These are phyloP conservation scores for Trichoderma reesei DNA, from an alignment of 495 filamentous ascomycete genomes.

Conservation along the genomic window DNA sequence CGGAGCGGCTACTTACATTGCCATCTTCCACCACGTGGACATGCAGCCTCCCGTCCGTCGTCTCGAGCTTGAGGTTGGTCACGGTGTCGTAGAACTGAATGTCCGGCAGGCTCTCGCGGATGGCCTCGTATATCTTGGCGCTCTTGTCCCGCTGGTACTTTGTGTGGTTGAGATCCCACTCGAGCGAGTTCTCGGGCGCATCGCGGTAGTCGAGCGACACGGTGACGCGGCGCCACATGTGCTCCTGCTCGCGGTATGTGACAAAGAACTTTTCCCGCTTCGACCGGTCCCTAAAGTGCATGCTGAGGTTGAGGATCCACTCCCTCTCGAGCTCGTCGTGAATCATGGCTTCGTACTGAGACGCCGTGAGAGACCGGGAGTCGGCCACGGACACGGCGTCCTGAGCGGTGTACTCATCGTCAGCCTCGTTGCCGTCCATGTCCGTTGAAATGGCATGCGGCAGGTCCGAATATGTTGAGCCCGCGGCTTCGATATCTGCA, in stretches of 20 bases:
- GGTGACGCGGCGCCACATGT: conserved; percentile 78
- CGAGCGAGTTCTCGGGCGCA: conserved; percentile 70
- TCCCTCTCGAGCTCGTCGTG: conserved; percentile 73
- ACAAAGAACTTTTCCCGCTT: conserved; percentile 98
- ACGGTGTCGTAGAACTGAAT: conserved; percentile 95
- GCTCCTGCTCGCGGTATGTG: conserved; percentile 71
- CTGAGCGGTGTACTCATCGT: conserved; percentile 16
- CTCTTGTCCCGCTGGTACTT: conserved; percentile 89
- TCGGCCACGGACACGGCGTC: conserved; percentile 19
- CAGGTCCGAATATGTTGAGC: conserved; percentile 14
- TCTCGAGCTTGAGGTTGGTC: conserved; percentile 92
- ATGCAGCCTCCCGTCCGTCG: conserved; percentile 78
- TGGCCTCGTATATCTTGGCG: conserved; percentile 90
- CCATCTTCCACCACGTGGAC: conserved; percentile 98
- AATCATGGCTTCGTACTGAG: conserved; percentile 49
- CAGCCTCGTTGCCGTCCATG: conserved; percentile 12
- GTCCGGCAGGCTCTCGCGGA: conserved; percentile 79
- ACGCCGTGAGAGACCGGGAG: conserved; percentile 37
- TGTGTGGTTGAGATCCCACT: conserved; percentile 66
- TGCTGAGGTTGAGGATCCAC: conserved; percentile 97
- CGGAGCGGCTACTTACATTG: conserved; percentile 43
- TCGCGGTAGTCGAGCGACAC: conserved; percentile 89
- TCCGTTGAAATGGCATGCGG: conserved; percentile 11
- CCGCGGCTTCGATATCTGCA: not conserved
- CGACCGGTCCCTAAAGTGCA: conserved; percentile 95